A percentile compares a stretch with the other conserved stretches of the same genome.
Conservation (phyloP, 305 asterid genomes). For the Nicotiana rustica region DNA sequence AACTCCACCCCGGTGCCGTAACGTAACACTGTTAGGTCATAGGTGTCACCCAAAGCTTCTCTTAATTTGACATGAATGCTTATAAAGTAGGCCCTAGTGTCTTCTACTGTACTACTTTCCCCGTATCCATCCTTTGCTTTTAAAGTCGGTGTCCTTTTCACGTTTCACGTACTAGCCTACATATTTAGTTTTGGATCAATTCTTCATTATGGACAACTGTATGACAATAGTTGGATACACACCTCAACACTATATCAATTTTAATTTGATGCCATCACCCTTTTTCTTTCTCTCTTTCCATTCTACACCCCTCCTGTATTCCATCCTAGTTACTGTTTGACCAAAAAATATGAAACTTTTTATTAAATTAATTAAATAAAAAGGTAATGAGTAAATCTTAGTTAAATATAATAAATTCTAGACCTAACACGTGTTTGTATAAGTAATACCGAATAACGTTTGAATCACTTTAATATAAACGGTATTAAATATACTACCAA, state of each 20-base stretch:
- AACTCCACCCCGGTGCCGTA: neutral
- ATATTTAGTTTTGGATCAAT: neutral
- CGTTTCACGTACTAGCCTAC: neutral
- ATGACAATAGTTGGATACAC: neutral
- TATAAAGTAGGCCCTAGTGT: neutral
- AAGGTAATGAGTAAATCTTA: no score
- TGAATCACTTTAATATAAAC: no score
- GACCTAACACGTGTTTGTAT: no score
- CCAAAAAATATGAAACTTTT: no score
- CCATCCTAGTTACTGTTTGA: no score
- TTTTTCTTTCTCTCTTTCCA: neutral
- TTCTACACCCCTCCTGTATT: neutral
- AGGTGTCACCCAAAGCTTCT: conserved; percentile 23
- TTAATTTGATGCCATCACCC: neutral
- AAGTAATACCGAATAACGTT: no score
- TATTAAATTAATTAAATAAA: no score
- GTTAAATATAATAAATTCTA: no score
- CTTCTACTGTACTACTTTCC: neutral
- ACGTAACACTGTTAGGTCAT: neutral
- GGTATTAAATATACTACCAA: no score
- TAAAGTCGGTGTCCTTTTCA: neutral
- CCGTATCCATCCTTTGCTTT: neutral
- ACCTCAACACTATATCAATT: neutral
- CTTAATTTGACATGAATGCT: conserved; percentile 27
- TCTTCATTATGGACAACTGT: no score